Conservation (phyloP, 2,329 filamentous ascomycete species). For the Fusarium zealandicum region DNA sequence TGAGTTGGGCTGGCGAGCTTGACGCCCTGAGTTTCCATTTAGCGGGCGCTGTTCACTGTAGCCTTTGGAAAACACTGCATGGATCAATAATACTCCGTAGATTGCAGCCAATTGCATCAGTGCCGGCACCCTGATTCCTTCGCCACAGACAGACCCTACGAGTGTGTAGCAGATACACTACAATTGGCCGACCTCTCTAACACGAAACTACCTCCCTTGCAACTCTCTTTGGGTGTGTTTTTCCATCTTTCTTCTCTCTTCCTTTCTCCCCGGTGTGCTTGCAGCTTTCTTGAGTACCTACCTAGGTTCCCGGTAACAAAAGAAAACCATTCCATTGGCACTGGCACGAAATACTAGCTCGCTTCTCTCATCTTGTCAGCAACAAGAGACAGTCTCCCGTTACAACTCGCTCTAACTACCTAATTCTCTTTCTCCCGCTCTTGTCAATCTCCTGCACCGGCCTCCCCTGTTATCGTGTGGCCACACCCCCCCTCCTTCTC, state of each 20-base stretch:
- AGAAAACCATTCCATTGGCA: constrained; percentile 8
- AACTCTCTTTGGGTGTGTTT: background rate
- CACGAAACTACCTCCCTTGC: too few species aligned
- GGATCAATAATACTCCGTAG: background rate
- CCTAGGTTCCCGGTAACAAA: background rate
- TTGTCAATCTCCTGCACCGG: constrained; percentile 23
- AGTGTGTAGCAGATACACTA: too few species aligned
- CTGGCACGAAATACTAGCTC: too few species aligned
- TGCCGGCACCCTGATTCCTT: background rate
- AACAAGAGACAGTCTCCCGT: too few species aligned
- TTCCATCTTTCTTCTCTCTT: constrained; percentile 9
- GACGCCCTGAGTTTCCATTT: constrained; percentile 12
- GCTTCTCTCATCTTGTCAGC: too few species aligned
- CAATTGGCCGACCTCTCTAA: too few species aligned
- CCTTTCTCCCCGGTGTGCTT: constrained; percentile 8
- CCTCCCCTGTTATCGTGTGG: constrained; percentile 26
- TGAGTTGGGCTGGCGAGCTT: constrained; percentile 25
- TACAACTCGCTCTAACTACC: too few species aligned
- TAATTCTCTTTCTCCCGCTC: background rate
- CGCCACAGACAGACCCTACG: constrained; percentile 14
- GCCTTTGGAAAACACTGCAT: too few species aligned
- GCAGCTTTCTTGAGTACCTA: constrained; percentile 25
- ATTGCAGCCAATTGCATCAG: background rate
- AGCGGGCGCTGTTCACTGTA: constrained; percentile 17
- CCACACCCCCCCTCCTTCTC: constrained; percentile 18